Evolutionary conservation across 495 filamentous ascomycete species (phyloP).

Genomic region (Aspergillus carlsbadensis): DNA sequence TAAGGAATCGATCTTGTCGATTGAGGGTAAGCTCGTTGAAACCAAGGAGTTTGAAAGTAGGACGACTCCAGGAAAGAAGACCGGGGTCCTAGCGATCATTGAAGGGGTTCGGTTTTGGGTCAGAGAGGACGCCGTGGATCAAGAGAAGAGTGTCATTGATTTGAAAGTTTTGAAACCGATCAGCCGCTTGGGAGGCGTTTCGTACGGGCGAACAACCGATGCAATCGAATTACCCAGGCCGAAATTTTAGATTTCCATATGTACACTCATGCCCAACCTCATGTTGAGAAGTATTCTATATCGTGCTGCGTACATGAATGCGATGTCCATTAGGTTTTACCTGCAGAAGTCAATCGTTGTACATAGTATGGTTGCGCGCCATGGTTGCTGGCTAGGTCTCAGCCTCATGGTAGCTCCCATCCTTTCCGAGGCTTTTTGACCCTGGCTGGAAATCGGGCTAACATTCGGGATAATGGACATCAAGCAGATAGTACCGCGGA

Average conservation of each 20-base stretch:
- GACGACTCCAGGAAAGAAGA: conserved; percentile 65
- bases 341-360: too few species aligned
- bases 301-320: too few species aligned
- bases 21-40: conserved; percentile 77
- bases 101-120: conserved; percentile 90
- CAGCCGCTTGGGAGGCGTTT: conserved; percentile 78
- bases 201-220: conserved; percentile 69
- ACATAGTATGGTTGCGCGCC: too few species aligned
- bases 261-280: too few species aligned
- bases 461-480: too few species aligned
- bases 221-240: conserved; percentile 77
- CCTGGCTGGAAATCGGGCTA: too few species aligned
- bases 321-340: too few species aligned
- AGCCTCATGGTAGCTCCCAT: too few species aligned
- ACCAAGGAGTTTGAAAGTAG: conserved; percentile 74
- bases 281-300: too few species aligned
- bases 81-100: conserved; percentile 70
- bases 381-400: too few species aligned
- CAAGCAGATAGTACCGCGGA: too few species aligned
- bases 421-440: too few species aligned
- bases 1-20: conserved; percentile 73
- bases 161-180: conserved; percentile 71
- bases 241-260: conserved; percentile 21
- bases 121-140: conserved; percentile 82
- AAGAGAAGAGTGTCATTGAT: conserved; percentile 70